Percentiles rank a stretch among this genome's conserved stretches.
Evolutionary conservation across 345 rosid genomes (phyloP).

Genomic region (Linum tenue): DNA sequence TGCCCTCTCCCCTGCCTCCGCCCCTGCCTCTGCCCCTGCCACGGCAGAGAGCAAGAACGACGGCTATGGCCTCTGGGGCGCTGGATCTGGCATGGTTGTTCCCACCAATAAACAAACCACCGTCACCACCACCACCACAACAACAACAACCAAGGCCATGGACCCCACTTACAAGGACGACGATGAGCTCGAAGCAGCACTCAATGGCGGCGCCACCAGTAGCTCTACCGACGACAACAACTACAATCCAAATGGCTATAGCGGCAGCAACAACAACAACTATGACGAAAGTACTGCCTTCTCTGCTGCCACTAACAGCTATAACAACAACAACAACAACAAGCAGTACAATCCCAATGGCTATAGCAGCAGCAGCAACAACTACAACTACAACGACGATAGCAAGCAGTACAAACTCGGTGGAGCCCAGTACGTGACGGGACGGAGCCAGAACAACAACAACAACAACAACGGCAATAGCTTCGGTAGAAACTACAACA

Average conservation of each 20-base stretch:
- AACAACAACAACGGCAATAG: constrained; percentile 7
- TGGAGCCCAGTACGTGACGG: too few species aligned
- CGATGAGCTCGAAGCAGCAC: constrained; percentile 29
- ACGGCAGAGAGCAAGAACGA: constrained; percentile 11
- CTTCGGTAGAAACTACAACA: constrained; percentile 2
- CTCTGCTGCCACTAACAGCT: too few species aligned
- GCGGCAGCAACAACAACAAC: constrained; percentile 5
- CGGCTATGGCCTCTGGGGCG: constrained; percentile 39
- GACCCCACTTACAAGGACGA: constrained; percentile 2
- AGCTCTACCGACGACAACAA: constrained; percentile 10
- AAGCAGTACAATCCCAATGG: background rate
- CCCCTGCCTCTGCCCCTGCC: too few species aligned
- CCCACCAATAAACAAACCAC: constrained; percentile 14
- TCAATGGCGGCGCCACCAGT: constrained; percentile 23
- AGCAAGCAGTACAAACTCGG: background rate
- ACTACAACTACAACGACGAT: background rate
- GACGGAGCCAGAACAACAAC: background rate
- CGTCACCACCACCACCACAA: constrained; percentile 22
- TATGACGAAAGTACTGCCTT: background rate
- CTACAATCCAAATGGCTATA: too few species aligned
- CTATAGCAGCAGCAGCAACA: constrained; percentile 9
- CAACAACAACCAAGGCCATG: background rate
- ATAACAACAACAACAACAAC: too few species aligned
- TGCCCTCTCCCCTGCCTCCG: background rate
- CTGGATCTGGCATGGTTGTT: constrained; percentile 30